Evolutionary conservation across 2,329 filamentous ascomycete genomes (phyloP).

Genomic region (Lecanicillium sp.): DNA sequence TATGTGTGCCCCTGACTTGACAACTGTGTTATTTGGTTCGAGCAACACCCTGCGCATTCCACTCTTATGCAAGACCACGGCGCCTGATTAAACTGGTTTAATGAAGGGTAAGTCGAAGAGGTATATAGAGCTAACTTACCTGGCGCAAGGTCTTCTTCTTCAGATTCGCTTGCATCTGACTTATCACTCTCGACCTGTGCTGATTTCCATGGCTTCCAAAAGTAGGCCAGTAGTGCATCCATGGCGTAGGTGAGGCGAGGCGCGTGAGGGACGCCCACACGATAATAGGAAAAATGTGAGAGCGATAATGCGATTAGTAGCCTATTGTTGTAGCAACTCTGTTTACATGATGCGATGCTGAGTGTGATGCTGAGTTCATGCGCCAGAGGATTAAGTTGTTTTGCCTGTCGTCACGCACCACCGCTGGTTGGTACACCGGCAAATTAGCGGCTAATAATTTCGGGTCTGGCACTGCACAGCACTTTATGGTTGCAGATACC

Average conservation of each 20-base stretch:
- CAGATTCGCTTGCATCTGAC: conserved; percentile 10
- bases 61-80: conserved; percentile 14
- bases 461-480: too few species aligned
- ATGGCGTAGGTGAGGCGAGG: neutral
- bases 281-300: too few species aligned
- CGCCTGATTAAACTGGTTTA: conserved; percentile 10
- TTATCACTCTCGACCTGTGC: neutral
- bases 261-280: too few species aligned
- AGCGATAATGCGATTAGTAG: too few species aligned
- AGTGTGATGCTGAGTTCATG: too few species aligned
- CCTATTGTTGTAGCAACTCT: too few species aligned
- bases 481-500: too few species aligned
- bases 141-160: conserved; percentile 16
- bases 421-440: too few species aligned
- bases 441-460: too few species aligned
- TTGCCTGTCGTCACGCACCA: too few species aligned
- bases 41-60: conserved; percentile 16
- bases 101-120: neutral
- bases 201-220: neutral
- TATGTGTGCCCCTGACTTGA: conserved; percentile 19
- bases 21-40: conserved; percentile 14
- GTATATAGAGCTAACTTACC: conserved; percentile 9
- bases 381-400: too few species aligned
- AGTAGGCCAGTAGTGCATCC: neutral
- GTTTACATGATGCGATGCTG: too few species aligned